Base-by-base conservation (phyloP, 1,284 basidiomycete species). In the Microbotryum violaceum region DNA sequence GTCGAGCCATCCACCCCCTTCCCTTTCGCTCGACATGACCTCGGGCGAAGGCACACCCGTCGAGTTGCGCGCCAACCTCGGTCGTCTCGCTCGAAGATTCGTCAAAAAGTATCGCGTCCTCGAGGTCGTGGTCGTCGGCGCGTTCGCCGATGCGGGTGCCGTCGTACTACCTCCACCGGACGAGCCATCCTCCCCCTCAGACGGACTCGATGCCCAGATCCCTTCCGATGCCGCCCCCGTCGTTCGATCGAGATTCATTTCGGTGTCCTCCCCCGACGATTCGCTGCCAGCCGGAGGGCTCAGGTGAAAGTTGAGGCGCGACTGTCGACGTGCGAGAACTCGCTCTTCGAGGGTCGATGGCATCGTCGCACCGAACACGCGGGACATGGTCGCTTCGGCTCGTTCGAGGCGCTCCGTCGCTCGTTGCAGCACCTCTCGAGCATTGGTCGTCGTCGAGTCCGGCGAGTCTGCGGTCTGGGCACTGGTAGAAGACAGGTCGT, bases 1-100 rank as follows among this genome's bases (percentile, higher is more conserved):
- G 46, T 31, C 9, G 25, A 33, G 29, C 33, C 33, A 21, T 21
- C 23, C 29, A 16, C 45, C 25, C n/a, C 46, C 18, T n/a, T 37
- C 55, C 16, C 45, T 31, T n/a, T 49, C 55, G n/a, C 25, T 27
- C 48, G 46, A 47, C 14, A 20, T 49, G 27, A 48, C 42, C 31
- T 59, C 58, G 14, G 58, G 58, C 7, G 56, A 52, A 18, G 51
- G 27, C 12, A 51, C 55, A 20, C 51, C 47, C 10, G 57, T 63
- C 7, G 62, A 44, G 45, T 63, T 63, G 21, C 64, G 48, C 9
- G 58, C 31, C n/a, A 67, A 29, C 1, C 62, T 49, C 3, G 66
- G 66, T 10, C 66, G 61, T 1, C 66, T 55, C 6, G 66, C 53
- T 10, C 66, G 56, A 6, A 68, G 60, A 31, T 54, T 57, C 25